Evolutionary conservation across 2,329 filamentous ascomycete species (phyloP).

Genomic region (Sporothrix phasma): DNA sequence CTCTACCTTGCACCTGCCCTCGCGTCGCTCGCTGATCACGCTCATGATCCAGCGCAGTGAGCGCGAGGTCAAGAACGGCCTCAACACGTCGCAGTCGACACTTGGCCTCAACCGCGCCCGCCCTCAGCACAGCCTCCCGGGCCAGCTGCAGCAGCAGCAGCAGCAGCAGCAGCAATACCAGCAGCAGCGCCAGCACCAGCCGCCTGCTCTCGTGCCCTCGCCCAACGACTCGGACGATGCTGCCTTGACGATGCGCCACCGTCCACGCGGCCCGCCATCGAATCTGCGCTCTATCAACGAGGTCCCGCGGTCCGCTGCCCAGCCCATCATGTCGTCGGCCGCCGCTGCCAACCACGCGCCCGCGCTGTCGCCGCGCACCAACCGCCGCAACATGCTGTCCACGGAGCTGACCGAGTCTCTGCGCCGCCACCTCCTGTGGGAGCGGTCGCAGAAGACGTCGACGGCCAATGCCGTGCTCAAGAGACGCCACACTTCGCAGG

Average conservation of each 20-base stretch:
- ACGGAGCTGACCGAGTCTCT: slow-evolving; percentile 91
- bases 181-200: slow-evolving; percentile 25
- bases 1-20: slow-evolving; percentile 74
- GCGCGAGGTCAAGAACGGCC: slow-evolving; percentile 58
- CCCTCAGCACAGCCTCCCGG: slow-evolving; percentile 17
- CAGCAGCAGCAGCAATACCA: not conserved
- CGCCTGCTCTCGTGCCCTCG: slow-evolving; percentile 36
- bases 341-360: slow-evolving; percentile 56
- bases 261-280: slow-evolving; percentile 42
- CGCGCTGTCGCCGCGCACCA: slow-evolving; percentile 82
- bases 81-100: slow-evolving; percentile 56
- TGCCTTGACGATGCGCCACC: slow-evolving; percentile 44
- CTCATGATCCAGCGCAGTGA: slow-evolving; percentile 74
- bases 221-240: slow-evolving; percentile 53
- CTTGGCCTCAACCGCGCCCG: slow-evolving; percentile 58
- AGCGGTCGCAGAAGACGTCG: slow-evolving; percentile 86
- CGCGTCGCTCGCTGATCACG: slow-evolving; percentile 79
- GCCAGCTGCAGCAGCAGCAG: slow-evolving; percentile 22
- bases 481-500: slow-evolving; percentile 80
- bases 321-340: slow-evolving; percentile 69
- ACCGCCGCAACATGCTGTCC: slow-evolving; percentile 87
- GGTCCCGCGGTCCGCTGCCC: slow-evolving; percentile 55
- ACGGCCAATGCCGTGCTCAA: slow-evolving; percentile 83
- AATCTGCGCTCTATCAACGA: slow-evolving; percentile 47
- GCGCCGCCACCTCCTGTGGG: slow-evolving; percentile 83